phyloP scores from a whole-genome alignment of 768 basidiomycete species.

The Collybia nuda region DNA sequence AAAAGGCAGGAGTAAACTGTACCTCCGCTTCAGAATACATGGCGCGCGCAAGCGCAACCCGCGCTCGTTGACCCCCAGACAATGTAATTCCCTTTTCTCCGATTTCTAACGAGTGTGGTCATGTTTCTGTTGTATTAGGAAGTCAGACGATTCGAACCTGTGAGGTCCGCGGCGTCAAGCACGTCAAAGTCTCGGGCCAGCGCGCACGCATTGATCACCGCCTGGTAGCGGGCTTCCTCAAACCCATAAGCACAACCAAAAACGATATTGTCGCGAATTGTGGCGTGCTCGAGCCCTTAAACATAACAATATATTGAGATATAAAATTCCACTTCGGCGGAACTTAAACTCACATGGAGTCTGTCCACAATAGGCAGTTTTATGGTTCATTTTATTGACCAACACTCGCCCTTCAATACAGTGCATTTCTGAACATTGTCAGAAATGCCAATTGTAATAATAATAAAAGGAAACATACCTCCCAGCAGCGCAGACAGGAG shows the following conservation, averaged over 20 bases:
- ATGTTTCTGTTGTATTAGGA: not conserved
- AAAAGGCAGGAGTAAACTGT: conserved; percentile 6
- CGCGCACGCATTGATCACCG: conserved; percentile 74
- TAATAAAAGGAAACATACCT: conserved; percentile 39
- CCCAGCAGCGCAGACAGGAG: conserved; percentile 64
- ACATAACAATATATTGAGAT: conserved; percentile 17
- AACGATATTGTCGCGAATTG: conserved; percentile 79
- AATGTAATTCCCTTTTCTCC: conserved; percentile 80
- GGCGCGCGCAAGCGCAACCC: conserved; percentile 76
- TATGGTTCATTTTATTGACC: conserved; percentile 55
- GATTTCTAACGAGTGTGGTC: conserved; percentile 44
- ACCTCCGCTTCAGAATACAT: conserved; percentile 72
- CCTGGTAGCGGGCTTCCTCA: conserved; percentile 61
- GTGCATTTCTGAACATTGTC: conserved; percentile 49
- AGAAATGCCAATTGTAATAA: not conserved
- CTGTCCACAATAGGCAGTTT: conserved; percentile 70
- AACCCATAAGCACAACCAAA: conserved; percentile 64
- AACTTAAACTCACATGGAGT: conserved; percentile 48
- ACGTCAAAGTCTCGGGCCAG: conserved; percentile 69
- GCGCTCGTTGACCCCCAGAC: conserved; percentile 74
- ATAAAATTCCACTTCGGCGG: not conserved
- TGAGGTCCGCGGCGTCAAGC: conserved; percentile 76
- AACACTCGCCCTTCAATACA: conserved; percentile 52
- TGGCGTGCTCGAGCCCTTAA: conserved; percentile 76
- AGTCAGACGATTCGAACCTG: conserved; percentile 39